phyloP scores from a whole-genome alignment of 257 asterid genomes.

The Petunia secreta region DNA sequence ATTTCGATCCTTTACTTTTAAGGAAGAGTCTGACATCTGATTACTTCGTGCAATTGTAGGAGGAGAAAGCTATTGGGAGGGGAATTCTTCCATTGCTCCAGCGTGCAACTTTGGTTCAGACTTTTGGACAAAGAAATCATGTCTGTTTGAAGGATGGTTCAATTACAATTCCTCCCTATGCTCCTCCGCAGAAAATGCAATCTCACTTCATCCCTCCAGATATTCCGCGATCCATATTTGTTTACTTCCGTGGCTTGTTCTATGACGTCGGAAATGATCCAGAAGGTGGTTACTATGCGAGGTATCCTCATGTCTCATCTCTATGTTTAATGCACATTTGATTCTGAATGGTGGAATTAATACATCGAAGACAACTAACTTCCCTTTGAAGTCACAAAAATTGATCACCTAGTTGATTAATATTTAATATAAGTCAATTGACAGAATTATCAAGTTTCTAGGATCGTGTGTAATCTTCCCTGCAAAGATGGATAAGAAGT shows the following conservation, averaged over 20 bases:
- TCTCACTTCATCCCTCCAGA: slow-evolving; percentile 82
- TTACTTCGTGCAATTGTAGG: slow-evolving; percentile 47
- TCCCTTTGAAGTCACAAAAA: not conserved
- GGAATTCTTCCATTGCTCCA: slow-evolving; percentile 81
- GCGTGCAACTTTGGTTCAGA: slow-evolving; percentile 87
- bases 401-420: not conserved
- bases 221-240: slow-evolving; percentile 90
- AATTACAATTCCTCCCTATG: slow-evolving; percentile 86
- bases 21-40: not conserved
- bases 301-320: slow-evolving; percentile 41
- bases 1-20: not conserved
- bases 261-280: slow-evolving; percentile 86
- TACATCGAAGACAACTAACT: not conserved
- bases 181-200: slow-evolving; percentile 95
- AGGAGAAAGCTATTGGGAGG: slow-evolving; percentile 91
- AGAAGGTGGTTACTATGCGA: slow-evolving; percentile 92
- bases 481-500: not conserved
- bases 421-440: not conserved
- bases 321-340: not conserved
- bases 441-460: not conserved
- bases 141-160: slow-evolving; percentile 86
- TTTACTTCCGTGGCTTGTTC: slow-evolving; percentile 88
- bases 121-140: slow-evolving; percentile 89
- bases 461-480: not conserved
- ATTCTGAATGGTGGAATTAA: not conserved